These are phyloP conservation scores for Phytopythium mirpurense DNA, from an alignment of 352 stramenopile species.

Conservation along the genomic window DNA sequence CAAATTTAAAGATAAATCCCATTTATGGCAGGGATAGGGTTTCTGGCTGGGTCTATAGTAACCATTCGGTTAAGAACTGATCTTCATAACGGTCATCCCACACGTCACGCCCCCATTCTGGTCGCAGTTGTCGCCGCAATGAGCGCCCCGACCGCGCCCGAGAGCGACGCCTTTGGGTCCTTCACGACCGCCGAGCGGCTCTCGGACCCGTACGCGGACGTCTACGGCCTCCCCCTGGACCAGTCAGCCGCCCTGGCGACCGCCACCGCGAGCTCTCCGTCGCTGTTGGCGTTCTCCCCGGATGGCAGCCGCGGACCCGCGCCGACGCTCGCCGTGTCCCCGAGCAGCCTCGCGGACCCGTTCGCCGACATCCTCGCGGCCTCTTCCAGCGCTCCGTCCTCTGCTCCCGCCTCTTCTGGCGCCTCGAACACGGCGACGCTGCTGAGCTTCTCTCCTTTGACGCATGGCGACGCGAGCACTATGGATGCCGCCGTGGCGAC, in stretches of 20 bases:
- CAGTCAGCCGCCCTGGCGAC: slow-evolving; percentile 13
- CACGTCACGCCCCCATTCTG: no score
- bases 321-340: slow-evolving; percentile 14
- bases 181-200: slow-evolving; percentile 30
- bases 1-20: no score
- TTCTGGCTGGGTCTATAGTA: no score
- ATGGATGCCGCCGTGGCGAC: no score
- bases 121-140: no score
- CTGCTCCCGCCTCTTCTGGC: not conserved
- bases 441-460: slow-evolving; percentile 18
- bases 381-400: not conserved
- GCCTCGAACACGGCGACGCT: slow-evolving; percentile 1
- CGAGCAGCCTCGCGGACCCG: slow-evolving; percentile 27
- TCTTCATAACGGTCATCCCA: no score
- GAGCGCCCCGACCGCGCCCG: not conserved
- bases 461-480: no score
- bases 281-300: slow-evolving; percentile 37
- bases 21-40: no score
- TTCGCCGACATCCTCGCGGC: slow-evolving; percentile 25
- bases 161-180: slow-evolving; percentile 31
- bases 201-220: slow-evolving; percentile 33
- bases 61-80: no score
- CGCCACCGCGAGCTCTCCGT: slow-evolving; percentile 3
- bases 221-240: slow-evolving; percentile 23
- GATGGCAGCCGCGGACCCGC: slow-evolving; percentile 8